Evolutionary conservation across 768 basidiomycete genomes (phyloP), one percentile per base, ranked within the genome.

Genomic region (Mycena vulgaris): DNA sequence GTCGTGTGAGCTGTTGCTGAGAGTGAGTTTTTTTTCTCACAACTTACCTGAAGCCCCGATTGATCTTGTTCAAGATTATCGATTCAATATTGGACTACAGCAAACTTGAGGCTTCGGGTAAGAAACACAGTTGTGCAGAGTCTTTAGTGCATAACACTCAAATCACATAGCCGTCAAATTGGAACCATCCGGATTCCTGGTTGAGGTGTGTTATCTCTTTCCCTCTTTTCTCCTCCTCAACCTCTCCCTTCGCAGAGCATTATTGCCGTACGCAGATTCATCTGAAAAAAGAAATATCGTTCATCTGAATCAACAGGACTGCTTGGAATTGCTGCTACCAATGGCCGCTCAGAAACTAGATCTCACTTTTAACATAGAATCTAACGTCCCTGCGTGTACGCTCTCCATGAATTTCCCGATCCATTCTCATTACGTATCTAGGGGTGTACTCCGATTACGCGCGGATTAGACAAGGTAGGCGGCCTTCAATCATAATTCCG

Each of bases 51-150:
- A 11, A 21, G 5, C 30, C 10, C 25, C 21, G 23, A 51, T 42
- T 60, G 33, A 75, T 58, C 27, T 40, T 48, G 30, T 37, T 56
- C 14, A 62, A 93, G 91, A 93, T 93, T 76, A 93, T 94, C 73
- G 91, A 93, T 77, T 92, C 90, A 2, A 92, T 94, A 56, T 79
- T 94, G 71, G 93, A 94, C 75, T 93, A 93, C 79, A 92, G 91
- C 79, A 94, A 94, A 77, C 81, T 93, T 2, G 93, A 94, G 76
- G 93, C 92, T 23, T 92, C 90, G 55, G 90, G 91, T 89, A 74
- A 56, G 76, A 69, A 8, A 23, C 16, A 58, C 42, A 9, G 35
- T 57, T 25, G 5, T 9, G 58, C 35, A 21, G n/a, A n/a, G n/a
- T n/a, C 23, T 35, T 30, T 39, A 21, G 8, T 3, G 37, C 63